These are phyloP conservation scores for Coemansia sp. DNA, from an alignment of 192 early-diverging fungal species.

Conservation along the genomic window DNA sequence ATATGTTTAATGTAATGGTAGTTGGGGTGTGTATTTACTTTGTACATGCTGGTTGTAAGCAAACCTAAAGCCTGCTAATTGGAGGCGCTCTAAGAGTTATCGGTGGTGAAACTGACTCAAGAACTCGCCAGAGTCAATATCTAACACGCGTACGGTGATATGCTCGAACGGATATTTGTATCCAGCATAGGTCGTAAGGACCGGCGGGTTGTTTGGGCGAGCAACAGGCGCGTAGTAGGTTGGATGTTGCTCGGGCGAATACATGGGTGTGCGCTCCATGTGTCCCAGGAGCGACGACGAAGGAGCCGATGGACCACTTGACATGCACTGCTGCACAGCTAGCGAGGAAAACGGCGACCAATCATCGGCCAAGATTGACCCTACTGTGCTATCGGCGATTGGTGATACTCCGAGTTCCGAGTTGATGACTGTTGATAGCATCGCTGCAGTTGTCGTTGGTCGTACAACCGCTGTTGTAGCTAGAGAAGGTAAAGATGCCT, in stretches of 20 bases:
- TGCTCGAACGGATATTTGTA: constrained; percentile 26
- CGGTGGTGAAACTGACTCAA: constrained; percentile 26
- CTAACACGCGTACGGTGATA: constrained; percentile 34
- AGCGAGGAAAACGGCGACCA: constrained; percentile 45
- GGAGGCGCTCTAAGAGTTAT: neutral
- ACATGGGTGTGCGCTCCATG: constrained; percentile 21
- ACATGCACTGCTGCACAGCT: constrained; percentile 23
- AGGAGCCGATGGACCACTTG: neutral
- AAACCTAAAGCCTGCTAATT: neutral
- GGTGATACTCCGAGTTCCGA: constrained; percentile 5
- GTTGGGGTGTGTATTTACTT: neutral
- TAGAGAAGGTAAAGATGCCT: neutral
- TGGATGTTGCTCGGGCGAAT: constrained; percentile 1
- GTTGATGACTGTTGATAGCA: neutral
- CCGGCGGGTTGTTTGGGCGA: constrained; percentile 7
- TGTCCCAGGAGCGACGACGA: constrained; percentile 24
- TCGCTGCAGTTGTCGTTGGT: neutral
- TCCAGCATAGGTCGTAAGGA: constrained; percentile 32
- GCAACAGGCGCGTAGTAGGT: neutral
- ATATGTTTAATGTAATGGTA: neutral
- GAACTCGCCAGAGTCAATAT: constrained; percentile 46
- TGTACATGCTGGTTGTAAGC: neutral
- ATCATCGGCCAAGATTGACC: constrained; percentile 12
- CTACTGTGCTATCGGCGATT: neutral
- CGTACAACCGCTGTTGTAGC: neutral